phyloP scores from a whole-genome alignment of 2,329 filamentous ascomycete species.

The Xylaria sp. region DNA sequence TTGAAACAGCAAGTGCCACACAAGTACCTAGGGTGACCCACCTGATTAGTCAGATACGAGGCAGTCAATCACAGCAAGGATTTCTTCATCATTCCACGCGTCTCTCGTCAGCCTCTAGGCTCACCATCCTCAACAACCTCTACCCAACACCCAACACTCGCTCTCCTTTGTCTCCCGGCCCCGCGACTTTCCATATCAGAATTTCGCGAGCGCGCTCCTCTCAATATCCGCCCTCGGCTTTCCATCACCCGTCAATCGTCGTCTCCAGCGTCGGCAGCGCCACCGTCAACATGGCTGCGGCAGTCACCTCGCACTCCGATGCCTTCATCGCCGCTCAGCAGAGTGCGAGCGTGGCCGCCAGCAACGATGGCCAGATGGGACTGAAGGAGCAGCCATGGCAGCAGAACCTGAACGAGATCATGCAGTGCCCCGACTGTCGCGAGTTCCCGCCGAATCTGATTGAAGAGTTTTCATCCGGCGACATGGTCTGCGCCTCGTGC shows the following conservation, averaged over 20 bases:
- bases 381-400: slow-evolving; percentile 63
- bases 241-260: too few species aligned
- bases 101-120: background rate
- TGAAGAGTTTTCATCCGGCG: slow-evolving; percentile 91
- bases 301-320: slow-evolving; percentile 36
- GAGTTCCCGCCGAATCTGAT: slow-evolving; percentile 91
- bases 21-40: background rate
- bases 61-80: too few species aligned
- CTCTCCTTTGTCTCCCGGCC: background rate
- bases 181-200: background rate
- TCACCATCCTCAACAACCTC: background rate
- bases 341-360: slow-evolving; percentile 42
- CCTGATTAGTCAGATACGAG: slow-evolving; percentile 1
- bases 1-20: background rate
- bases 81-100: background rate
- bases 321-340: slow-evolving; percentile 56
- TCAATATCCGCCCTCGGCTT: background rate
- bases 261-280: background rate
- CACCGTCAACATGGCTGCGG: slow-evolving; percentile 36
- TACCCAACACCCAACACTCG: background rate
- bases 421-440: slow-evolving; percentile 91
- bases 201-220: background rate
- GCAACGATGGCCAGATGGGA: slow-evolving; percentile 41
- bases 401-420: slow-evolving; percentile 85
- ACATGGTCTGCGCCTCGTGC: slow-evolving; percentile 92